Evolutionary conservation across 345 rosid genomes (phyloP), one percentile per base, ranked within the genome.

Genomic region (Iberis pinnata): DNA sequence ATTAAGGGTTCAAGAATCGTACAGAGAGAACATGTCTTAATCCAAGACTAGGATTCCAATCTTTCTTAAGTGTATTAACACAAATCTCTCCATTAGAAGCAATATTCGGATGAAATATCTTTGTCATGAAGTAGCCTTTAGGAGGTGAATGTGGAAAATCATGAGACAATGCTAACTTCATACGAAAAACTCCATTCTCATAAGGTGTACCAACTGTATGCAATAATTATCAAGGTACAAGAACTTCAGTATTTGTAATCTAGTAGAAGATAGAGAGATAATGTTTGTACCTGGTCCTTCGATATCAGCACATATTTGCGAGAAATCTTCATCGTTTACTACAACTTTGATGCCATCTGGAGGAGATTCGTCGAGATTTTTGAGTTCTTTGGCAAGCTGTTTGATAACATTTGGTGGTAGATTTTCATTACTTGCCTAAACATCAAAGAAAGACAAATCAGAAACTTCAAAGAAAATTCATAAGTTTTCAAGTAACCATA

Each of bases 41-140:
- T 48, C 99, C 99, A 59, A 88, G 85, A 75, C 94, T 83, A 53
- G 99, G 99, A 53, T 88, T 93, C 99, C 99, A 93, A 69, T 93
- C 99, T 59, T 73, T 93, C 40, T 93, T 93, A 47, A 93, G 79
- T 0, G 99, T 82, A 60, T 88, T 93, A 50, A 93, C 99, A 38
- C 99, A 93, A 32, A 93, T 93, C 75, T 93, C 95, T 33, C 99
- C 99, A 33, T 88, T 88, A 45, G 75, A 63, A 49, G 99, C 84
- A 63, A 93, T 68, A 68, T 93, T 93, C 2, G 99, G 99, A 76
- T 93, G 99, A 64, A 93, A 93, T 65, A 93, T 93, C 95, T 82
- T 93, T 25, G 99, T 93, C 70, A 88, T 63, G 68, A 93, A 93
- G 76, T 78, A 93, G 44, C 97, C 99, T 83, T 82, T 88, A 37